These are phyloP conservation scores for Actinomortierella ambigua DNA, from an alignment of 371 early-diverging fungal species.

Conservation along the genomic window DNA sequence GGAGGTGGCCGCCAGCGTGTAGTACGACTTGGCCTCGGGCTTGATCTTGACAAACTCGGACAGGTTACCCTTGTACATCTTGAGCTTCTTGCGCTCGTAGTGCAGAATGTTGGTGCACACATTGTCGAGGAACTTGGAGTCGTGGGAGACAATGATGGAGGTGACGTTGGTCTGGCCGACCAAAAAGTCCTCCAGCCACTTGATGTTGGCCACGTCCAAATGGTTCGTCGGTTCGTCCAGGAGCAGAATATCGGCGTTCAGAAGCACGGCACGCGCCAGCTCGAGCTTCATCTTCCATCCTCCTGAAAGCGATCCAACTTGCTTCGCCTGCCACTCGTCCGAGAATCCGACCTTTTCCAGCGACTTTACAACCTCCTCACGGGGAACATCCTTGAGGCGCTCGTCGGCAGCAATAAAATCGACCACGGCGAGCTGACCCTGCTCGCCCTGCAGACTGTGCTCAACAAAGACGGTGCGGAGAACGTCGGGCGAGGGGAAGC, in stretches of 20 bases:
- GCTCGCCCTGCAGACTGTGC: slow-evolving; percentile 75
- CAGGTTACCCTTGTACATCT: slow-evolving; percentile 72
- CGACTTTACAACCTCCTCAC: slow-evolving; percentile 59
- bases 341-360: slow-evolving; percentile 70
- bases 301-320: slow-evolving; percentile 76
- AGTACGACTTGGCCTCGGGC: slow-evolving; percentile 71
- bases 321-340: slow-evolving; percentile 58
- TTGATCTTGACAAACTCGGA: slow-evolving; percentile 64
- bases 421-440: slow-evolving; percentile 64
- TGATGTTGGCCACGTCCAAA: slow-evolving; percentile 84
- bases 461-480: slow-evolving; percentile 76
- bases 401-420: slow-evolving; percentile 64
- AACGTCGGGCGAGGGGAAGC: slow-evolving; percentile 74
- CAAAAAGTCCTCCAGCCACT: slow-evolving; percentile 85
- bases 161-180: slow-evolving; percentile 75
- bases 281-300: slow-evolving; percentile 93
- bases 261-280: slow-evolving; percentile 81
- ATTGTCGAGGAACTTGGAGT: slow-evolving; percentile 83
- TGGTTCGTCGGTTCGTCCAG: slow-evolving; percentile 94
- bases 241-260: slow-evolving; percentile 83
- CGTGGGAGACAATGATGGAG: slow-evolving; percentile 90
- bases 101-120: slow-evolving; percentile 85
- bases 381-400: slow-evolving; percentile 52
- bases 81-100: slow-evolving; percentile 73
- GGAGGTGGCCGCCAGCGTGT: slow-evolving; percentile 68